Base-by-base conservation (phyloP, 441 rosid species). In the Adansonia madagascariensis region DNA sequence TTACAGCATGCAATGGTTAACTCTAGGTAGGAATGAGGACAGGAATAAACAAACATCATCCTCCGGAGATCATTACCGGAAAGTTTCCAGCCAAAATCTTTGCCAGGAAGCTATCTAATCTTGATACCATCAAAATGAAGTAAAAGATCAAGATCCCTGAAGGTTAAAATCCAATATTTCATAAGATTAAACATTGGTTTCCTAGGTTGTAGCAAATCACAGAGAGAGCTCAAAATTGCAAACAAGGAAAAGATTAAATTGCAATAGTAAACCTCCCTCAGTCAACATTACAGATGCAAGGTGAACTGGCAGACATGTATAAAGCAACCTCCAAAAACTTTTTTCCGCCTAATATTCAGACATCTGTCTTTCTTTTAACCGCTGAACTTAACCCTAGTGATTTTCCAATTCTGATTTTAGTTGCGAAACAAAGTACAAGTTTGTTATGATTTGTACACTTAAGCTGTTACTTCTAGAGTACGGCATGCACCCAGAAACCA, bases 401-500 rank as follows among this genome's bases (percentile, higher is more conserved):
- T 15, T 10, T 62, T 62, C 46, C 67, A 31, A 31, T 31, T 35
- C 46, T 15, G 46, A 14, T 62, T 59, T 31, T 62, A 62, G 67
- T 9, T 31, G 20, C 44, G 9, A 35, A 35, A 31, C 3, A 14
- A 2, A 15, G 6, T 31, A 31, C 31, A 12, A 69, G 39, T 68
- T 22, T 11, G 57, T 49, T 49, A 69, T 49, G 60, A 69, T 49
- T 49, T 69, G 7, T 69, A 69, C 73, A 53, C 27, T 53, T 52
- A 41, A 71, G 47, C 46, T 71, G 15, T 71, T 53, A 46, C 62
- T 71, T 52, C 47, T 8, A n/a, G 27, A 35, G 17, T 24, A 53
- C 1, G 14, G 12, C 74, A 71, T 53, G 49, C 62, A 31, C 60
- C 61, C 43, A 53, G 62, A 71, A n/a, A 71, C 62, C 61, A 52